Evolutionary conservation across 768 basidiomycete genomes (phyloP).

Genomic region (Rhodosporidiobolus odoratus): DNA sequence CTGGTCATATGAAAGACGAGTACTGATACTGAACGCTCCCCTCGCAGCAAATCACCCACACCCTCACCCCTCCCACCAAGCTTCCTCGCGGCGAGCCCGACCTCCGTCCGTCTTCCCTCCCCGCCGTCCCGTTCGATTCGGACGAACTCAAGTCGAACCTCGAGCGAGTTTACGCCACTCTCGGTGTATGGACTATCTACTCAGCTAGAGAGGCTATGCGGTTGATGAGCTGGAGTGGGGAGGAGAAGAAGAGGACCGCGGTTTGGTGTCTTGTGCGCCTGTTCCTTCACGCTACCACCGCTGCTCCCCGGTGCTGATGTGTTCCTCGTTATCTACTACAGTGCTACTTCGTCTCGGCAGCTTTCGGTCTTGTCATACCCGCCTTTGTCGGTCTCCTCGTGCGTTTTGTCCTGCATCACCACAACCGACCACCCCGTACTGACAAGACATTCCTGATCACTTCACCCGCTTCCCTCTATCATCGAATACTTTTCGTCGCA

Average conservation of each 20-base stretch:
- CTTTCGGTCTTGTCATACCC: slow-evolving; percentile 46
- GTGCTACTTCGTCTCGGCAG: slow-evolving; percentile 47
- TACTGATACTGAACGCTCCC: neutral
- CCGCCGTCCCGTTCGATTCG: slow-evolving; percentile 47
- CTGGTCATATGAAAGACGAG: too few species aligned
- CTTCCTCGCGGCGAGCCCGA: slow-evolving; percentile 48
- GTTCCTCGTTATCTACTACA: neutral
- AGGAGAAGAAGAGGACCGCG: slow-evolving; percentile 45
- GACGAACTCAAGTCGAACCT: slow-evolving; percentile 48
- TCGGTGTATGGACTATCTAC: slow-evolving; percentile 46
- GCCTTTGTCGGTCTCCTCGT: slow-evolving; percentile 45
- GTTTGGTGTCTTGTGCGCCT: slow-evolving; percentile 42
- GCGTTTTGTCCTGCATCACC: too few species aligned
- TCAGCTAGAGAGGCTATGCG: slow-evolving; percentile 44
- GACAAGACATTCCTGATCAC: too few species aligned
- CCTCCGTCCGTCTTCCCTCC: slow-evolving; percentile 47
- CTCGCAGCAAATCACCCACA: slow-evolving; percentile 48
- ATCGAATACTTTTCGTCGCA: neutral
- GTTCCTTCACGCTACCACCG: too few species aligned
- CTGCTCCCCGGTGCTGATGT: neutral
- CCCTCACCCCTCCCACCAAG: slow-evolving; percentile 46
- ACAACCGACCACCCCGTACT: too few species aligned
- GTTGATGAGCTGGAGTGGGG: slow-evolving; percentile 46
- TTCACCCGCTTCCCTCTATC: neutral
- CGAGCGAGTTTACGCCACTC: slow-evolving; percentile 47